Percentiles rank a stretch among this genome's conserved stretches.
Evolutionary conservation across 148 eudicot species (phyloP).

Genomic region (Vaccinium darrowii): DNA sequence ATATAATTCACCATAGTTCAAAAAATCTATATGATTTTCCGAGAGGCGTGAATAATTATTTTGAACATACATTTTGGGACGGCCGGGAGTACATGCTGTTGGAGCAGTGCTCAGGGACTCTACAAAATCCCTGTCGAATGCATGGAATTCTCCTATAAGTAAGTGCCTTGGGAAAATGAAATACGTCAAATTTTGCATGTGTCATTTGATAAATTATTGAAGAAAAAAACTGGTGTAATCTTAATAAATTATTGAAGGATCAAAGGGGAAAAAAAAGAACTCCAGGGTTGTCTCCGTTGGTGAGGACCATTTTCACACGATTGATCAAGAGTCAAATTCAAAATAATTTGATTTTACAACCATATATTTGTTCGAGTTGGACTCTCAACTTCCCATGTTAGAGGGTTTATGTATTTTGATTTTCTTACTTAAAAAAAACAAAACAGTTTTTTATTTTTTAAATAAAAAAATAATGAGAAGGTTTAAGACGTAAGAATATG

Average conservation of each 20-base stretch:
- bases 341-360: not conserved
- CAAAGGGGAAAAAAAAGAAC: no score
- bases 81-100: no score
- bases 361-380: not conserved
- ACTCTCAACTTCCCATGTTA: not conserved
- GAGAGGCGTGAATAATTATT: no score
- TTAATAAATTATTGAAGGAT: not conserved
- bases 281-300: not conserved
- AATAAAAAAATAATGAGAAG: not conserved
- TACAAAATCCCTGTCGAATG: no score
- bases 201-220: not conserved
- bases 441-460: no score
- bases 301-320: not conserved
- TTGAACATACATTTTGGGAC: no score
- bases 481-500: not conserved
- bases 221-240: not conserved
- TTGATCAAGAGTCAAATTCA: not conserved
- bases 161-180: not conserved
- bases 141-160: no score
- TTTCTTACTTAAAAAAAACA: no score
- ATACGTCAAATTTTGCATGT: not conserved
- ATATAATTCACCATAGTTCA: no score
- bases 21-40: no score
- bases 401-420: not conserved
- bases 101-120: no score